These are phyloP conservation scores for Cladosporium sp. DNA, from an alignment of 2,329 filamentous ascomycete species.

Conservation along the genomic window DNA sequence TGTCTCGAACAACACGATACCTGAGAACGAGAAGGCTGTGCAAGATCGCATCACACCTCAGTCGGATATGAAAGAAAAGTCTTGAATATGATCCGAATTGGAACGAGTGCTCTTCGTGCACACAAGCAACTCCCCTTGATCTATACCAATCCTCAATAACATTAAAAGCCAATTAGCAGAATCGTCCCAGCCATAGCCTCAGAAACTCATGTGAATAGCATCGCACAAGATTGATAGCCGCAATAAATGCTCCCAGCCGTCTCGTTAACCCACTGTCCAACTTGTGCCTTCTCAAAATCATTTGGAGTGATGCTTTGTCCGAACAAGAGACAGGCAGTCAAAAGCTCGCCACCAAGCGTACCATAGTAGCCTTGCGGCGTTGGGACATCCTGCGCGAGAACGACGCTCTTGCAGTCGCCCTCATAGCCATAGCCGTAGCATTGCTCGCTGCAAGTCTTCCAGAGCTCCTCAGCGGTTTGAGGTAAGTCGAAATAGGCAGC, in stretches of 20 bases:
- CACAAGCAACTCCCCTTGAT: no score
- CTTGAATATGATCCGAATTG: no score
- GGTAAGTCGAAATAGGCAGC: conserved; percentile 30
- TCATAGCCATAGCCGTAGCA: conserved; percentile 36
- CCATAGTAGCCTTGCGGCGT: conserved; percentile 34
- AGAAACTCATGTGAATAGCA: no score
- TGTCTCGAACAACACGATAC: no score
- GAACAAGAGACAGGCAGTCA: conserved; percentile 36
- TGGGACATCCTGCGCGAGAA: conserved; percentile 35
- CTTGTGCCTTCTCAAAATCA: conserved; percentile 30
- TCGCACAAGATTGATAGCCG: neutral
- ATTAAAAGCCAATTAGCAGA: no score
- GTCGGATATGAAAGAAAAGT: no score
- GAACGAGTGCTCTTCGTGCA: no score
- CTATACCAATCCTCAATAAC: no score
- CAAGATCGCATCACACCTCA: no score
- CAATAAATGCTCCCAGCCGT: conserved; percentile 34
- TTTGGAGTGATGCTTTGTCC: conserved; percentile 22
- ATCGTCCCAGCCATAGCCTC: no score
- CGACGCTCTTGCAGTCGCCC: conserved; percentile 34
- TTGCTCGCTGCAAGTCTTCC: conserved; percentile 35
- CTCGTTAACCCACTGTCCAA: conserved; percentile 30
- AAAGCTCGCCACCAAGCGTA: conserved; percentile 26
- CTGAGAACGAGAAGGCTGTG: no score
- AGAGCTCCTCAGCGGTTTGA: conserved; percentile 15